Conservation (phyloP, 202 grass and related monocot species). For the Schoenoplectus tabernaemontani region DNA sequence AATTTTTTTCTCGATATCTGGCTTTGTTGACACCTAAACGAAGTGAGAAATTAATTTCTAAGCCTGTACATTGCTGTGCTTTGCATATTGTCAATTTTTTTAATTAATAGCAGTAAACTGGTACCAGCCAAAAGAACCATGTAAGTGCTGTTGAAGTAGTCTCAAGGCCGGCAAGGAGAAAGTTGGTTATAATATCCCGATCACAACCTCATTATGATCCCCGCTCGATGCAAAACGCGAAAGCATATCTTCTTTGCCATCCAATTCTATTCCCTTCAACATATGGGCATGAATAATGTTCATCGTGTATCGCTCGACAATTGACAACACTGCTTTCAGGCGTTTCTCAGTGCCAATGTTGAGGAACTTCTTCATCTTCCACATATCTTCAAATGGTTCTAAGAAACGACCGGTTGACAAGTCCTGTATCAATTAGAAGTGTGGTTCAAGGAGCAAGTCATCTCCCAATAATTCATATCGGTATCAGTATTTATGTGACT, state of each 20-base stretch:
- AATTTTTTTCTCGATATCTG: neutral
- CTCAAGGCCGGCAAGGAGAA: constrained; percentile 46
- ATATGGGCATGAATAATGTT: constrained; percentile 29
- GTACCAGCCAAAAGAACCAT: constrained; percentile 46
- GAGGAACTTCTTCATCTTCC: constrained; percentile 49
- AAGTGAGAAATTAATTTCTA: neutral
- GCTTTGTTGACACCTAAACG: neutral
- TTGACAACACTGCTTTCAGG: constrained; percentile 23
- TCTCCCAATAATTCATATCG: no score
- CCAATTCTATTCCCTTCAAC: neutral
- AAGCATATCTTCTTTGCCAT: constrained; percentile 30
- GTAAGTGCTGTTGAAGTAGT: constrained; percentile 38
- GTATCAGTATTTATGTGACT: no score
- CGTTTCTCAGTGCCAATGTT: constrained; percentile 37
- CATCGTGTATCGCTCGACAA: constrained; percentile 32
- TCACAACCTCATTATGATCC: constrained; percentile 29
- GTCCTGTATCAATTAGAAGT: constrained; percentile 30
- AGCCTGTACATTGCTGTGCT: neutral
- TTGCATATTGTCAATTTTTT: neutral
- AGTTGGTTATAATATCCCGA: constrained; percentile 40
- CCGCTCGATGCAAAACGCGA: constrained; percentile 35
- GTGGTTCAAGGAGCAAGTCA: no score
- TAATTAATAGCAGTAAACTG: neutral
- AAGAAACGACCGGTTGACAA: constrained; percentile 24
- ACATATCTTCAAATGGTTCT: constrained; percentile 15